phyloP scores from a whole-genome alignment of 169 alveolate genomes.

The Plasmodium inui region DNA sequence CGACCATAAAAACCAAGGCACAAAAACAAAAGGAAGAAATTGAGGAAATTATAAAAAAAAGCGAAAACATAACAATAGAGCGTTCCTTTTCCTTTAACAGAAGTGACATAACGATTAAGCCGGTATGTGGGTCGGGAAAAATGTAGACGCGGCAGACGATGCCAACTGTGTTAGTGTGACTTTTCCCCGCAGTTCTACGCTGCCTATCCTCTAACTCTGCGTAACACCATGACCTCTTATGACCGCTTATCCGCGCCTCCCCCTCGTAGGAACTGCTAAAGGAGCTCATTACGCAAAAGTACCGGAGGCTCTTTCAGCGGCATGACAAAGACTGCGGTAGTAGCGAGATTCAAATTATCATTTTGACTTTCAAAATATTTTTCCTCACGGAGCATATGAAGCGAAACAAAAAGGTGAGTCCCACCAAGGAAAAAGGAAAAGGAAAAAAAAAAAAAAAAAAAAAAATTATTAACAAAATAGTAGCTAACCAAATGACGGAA shows the following conservation, averaged over 20 bases:
- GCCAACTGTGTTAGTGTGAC: not conserved
- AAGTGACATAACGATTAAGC: conserved; percentile 35
- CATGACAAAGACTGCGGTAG: conserved; percentile 74
- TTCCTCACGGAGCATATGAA: conserved; percentile 72
- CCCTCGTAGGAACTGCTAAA: conserved; percentile 44
- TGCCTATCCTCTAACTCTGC: not conserved
- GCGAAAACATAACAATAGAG: conserved; percentile 28
- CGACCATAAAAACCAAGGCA: not conserved
- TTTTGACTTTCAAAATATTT: conserved; percentile 54
- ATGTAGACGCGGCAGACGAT: not conserved
- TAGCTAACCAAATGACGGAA: not conserved
- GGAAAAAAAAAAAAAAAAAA: not conserved
- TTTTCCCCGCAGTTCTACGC: not conserved
- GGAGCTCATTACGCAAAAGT: conserved; percentile 68
- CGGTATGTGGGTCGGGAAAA: conserved; percentile 1
- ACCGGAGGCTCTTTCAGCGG: conserved; percentile 51
- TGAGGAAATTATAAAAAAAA: conserved; percentile 43
- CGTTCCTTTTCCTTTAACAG: conserved; percentile 59
- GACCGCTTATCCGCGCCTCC: not conserved
- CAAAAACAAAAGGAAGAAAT: conserved; percentile 38
- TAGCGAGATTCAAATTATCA: conserved; percentile 73
- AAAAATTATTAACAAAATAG: not conserved
- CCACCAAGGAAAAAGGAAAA: too few species aligned
- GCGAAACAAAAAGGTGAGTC: conserved; percentile 38
- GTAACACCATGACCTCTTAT: not conserved